Conservation (phyloP, 2,329 filamentous ascomycete species). For the Fusarium sororula region DNA sequence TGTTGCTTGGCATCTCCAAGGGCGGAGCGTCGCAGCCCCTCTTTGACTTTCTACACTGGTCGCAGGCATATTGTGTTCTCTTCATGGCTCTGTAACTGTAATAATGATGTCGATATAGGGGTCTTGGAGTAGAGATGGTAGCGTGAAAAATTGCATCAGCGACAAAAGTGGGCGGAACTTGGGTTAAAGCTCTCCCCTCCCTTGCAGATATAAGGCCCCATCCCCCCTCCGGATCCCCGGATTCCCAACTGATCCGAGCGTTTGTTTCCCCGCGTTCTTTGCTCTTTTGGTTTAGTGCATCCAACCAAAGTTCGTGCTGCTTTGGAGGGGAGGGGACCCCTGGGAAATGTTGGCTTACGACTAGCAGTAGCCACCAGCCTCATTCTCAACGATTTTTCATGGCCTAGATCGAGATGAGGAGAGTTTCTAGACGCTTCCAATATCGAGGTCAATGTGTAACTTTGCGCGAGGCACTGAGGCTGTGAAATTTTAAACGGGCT, state of each 20-base stretch:
- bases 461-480: background rate
- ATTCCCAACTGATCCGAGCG: slow-evolving; percentile 6
- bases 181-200: background rate
- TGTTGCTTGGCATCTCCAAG: background rate
- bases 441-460: background rate
- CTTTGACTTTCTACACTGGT: slow-evolving; percentile 22
- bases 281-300: slow-evolving; percentile 5
- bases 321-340: background rate
- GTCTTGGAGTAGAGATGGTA: background rate
- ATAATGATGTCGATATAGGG: background rate
- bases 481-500: background rate
- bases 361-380: no score
- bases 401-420: background rate
- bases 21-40: slow-evolving; percentile 19
- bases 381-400: no score
- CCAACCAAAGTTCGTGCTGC: background rate
- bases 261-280: slow-evolving; percentile 20
- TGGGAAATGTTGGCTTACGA: background rate
- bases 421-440: background rate
- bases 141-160: background rate
- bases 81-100: background rate
- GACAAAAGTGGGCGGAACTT: background rate
- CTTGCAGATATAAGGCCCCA: background rate
- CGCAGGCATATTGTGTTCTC: slow-evolving; percentile 22
- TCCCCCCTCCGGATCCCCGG: slow-evolving; percentile 21